A percentile compares a stretch with the other conserved stretches of the same genome.
phyloP scores from a whole-genome alignment of 225 moss, liverwort and hornwort genomes.

The Physcomitrium patens region DNA sequence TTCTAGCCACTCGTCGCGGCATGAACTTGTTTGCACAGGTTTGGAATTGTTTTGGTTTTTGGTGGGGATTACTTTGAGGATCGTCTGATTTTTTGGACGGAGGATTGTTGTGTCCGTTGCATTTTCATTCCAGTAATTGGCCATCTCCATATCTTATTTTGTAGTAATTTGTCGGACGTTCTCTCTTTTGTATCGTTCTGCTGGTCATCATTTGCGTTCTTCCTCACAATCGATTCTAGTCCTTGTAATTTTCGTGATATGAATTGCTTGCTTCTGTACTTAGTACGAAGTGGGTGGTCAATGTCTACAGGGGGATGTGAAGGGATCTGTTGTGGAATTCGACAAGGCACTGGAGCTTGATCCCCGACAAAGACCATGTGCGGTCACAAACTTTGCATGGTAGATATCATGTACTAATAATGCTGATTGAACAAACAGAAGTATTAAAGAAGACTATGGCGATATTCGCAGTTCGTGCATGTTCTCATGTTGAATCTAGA shows the following conservation, averaged over 20 bases:
- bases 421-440: background rate
- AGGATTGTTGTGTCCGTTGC: too few relatives aligned
- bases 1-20: slow-evolving; percentile 70
- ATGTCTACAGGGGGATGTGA: slow-evolving; percentile 74
- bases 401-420: slow-evolving; percentile 27
- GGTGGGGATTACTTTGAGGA: too few relatives aligned
- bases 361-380: slow-evolving; percentile 86
- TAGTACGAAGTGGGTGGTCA: background rate
- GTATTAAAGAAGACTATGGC: background rate
- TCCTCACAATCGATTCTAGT: too few relatives aligned
- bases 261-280: too few relatives aligned
- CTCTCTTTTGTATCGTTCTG: too few relatives aligned
- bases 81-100: too few relatives aligned
- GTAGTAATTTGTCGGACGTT: too few relatives aligned
- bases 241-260: too few relatives aligned
- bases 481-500: background rate
- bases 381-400: slow-evolving; percentile 53
- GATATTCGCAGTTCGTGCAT: background rate
- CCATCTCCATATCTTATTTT: too few relatives aligned
- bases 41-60: background rate
- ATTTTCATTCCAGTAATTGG: too few relatives aligned
- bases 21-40: slow-evolving; percentile 85
- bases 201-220: too few relatives aligned
- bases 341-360: slow-evolving; percentile 87
- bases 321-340: slow-evolving; percentile 77